Percentiles rank a stretch among this genome's conserved stretches.
These are phyloP conservation scores for Mediolabrus comicus DNA, from an alignment of 108 stramenopile species.

Conservation along the genomic window DNA sequence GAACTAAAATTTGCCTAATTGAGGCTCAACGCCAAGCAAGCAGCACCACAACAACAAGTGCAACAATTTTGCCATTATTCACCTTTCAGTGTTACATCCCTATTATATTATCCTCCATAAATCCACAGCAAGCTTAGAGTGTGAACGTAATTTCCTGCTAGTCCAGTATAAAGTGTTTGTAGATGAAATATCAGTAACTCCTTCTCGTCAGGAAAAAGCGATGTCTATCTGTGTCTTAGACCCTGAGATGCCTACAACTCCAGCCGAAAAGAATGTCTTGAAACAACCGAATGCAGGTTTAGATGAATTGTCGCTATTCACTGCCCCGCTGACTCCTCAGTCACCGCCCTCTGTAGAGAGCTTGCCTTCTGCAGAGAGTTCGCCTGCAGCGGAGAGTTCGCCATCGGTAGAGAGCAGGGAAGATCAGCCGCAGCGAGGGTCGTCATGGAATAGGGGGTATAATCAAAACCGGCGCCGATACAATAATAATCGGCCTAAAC, in stretches of 20 bases:
- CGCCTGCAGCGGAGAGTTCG: no score
- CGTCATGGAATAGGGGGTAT: background rate
- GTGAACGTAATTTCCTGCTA: no score
- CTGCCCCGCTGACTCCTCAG: background rate
- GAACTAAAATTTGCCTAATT: background rate
- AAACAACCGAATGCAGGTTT: background rate
- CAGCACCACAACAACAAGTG: background rate
- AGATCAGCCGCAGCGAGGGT: background rate
- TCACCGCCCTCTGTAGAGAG: no score
- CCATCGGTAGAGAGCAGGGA: background rate
- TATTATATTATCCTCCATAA: no score
- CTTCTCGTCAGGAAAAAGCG: background rate
- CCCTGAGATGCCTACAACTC: slow-evolving; percentile 1
- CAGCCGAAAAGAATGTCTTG: background rate
- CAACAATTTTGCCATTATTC: background rate
- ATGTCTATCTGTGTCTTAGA: background rate
- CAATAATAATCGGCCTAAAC: background rate
- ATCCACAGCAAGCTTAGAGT: no score
- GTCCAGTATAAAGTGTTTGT: no score
- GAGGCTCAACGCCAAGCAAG: background rate
- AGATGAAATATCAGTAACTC: background rate
- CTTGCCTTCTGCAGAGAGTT: no score
- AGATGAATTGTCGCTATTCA: background rate
- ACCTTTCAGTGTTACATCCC: no score
- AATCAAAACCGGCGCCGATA: background rate